Evolutionary conservation across 2,329 filamentous ascomycete genomes (phyloP).

Genomic region (Fusarium siculi): DNA sequence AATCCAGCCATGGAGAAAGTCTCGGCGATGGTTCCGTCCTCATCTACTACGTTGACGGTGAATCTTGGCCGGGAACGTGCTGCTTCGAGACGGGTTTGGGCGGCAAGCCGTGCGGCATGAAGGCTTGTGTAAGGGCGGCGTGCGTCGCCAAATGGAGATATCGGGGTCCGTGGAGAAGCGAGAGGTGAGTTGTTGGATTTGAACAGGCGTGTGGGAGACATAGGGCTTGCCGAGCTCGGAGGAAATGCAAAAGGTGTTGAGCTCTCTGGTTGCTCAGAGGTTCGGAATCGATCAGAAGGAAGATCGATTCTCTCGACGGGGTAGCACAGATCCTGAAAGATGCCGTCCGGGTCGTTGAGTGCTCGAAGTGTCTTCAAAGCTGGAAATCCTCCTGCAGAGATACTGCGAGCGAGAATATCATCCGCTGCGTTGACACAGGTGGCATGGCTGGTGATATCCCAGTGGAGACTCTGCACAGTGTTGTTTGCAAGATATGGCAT

Average conservation of each 20-base stretch:
- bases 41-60: conserved; percentile 66
- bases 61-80: conserved; percentile 66
- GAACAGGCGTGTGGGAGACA: conserved; percentile 43
- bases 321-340: conserved; percentile 75
- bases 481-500: conserved; percentile 71
- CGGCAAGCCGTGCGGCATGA: conserved; percentile 66
- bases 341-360: conserved; percentile 75
- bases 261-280: conserved; percentile 22
- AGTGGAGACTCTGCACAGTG: conserved; percentile 67
- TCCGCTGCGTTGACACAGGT: conserved; percentile 62
- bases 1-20: conserved; percentile 68
- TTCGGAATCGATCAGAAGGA: conserved; percentile 59
- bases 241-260: conserved; percentile 35
- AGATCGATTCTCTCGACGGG: conserved; percentile 67
- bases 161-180: conserved; percentile 32
- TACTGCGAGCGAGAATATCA: conserved; percentile 71
- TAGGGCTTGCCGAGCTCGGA: conserved; percentile 36
- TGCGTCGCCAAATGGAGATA: conserved; percentile 20
- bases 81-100: conserved; percentile 72
- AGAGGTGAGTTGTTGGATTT: conserved; percentile 51
- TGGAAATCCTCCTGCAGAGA: conserved; percentile 71
- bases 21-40: conserved; percentile 62
- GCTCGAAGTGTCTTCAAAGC: conserved; percentile 67
- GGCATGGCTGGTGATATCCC: conserved; percentile 69
- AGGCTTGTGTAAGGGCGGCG: conserved; percentile 57